Evolutionary conservation across 805 yeast genomes (phyloP).

Genomic region (Yarrowia porcina): DNA sequence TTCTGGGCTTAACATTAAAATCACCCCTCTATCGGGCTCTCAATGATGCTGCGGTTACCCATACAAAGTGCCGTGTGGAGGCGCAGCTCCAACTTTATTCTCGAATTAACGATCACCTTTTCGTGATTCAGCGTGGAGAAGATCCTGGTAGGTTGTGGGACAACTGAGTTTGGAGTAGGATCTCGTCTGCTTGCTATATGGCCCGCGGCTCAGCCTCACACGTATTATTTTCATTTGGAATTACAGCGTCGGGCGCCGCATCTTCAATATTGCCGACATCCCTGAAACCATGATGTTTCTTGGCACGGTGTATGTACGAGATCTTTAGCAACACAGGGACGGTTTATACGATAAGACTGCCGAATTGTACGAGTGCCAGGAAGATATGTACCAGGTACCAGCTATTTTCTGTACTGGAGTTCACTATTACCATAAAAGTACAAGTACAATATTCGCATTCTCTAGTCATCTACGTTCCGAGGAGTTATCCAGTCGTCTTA

Average conservation of each 20-base stretch:
- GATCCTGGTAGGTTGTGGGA: neutral
- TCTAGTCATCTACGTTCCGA: too few relatives aligned
- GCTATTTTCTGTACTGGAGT: too few relatives aligned
- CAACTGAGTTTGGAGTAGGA: neutral
- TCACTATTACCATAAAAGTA: too few relatives aligned
- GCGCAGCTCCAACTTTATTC: slow-evolving; percentile 22
- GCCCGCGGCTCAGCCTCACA: too few relatives aligned
- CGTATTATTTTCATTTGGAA: too few relatives aligned
- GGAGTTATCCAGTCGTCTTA: too few relatives aligned
- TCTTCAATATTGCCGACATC: neutral
- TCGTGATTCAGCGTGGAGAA: neutral
- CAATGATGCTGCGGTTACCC: neutral
- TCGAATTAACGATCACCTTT: neutral
- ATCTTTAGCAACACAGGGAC: neutral
- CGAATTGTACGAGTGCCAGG: too few relatives aligned
- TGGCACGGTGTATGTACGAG: neutral
- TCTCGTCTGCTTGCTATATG: neutral
- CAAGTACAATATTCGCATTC: too few relatives aligned
- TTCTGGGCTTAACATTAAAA: neutral
- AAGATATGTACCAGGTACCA: too few relatives aligned
- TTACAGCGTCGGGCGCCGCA: neutral
- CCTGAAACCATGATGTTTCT: neutral
- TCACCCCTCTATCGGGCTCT: neutral
- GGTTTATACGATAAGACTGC: too few relatives aligned
- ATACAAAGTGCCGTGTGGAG: slow-evolving; percentile 13